A percentile compares a stretch with the other conserved stretches of the same genome.
These are phyloP conservation scores for Biscogniauxia marginata DNA, from an alignment of 2,329 filamentous ascomycete species.

Conservation along the genomic window DNA sequence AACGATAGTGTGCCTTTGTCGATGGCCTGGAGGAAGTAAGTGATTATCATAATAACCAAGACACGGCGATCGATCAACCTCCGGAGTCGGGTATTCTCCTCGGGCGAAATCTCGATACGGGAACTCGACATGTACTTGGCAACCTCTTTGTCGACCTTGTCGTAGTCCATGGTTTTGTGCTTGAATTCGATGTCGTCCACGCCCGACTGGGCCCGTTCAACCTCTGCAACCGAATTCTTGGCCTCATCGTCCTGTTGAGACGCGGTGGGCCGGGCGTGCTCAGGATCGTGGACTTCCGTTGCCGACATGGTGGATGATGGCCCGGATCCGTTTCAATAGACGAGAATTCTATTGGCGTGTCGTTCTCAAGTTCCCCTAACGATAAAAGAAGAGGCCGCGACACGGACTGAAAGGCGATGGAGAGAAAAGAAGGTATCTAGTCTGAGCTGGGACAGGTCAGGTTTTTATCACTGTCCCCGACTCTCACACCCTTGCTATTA, in stretches of 20 bases:
- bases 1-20: slow-evolving; percentile 67
- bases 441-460: background rate
- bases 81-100: slow-evolving; percentile 61
- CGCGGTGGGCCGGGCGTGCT: slow-evolving; percentile 21
- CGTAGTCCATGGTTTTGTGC: slow-evolving; percentile 47
- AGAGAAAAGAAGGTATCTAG: background rate
- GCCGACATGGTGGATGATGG: slow-evolving; percentile 25
- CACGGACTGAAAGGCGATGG: background rate
- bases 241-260: slow-evolving; percentile 19
- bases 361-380: background rate
- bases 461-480: background rate
- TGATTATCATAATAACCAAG: slow-evolving; percentile 68
- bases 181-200: slow-evolving; percentile 45
- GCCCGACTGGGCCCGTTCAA: slow-evolving; percentile 26
- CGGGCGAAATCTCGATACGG: slow-evolving; percentile 55
- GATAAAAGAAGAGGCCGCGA: background rate
- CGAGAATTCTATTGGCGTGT: background rate
- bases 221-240: slow-evolving; percentile 30
- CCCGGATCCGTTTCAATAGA: background rate
- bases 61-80: slow-evolving; percentile 66
- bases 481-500: background rate
- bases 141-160: slow-evolving; percentile 64
- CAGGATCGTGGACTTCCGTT: slow-evolving; percentile 28
- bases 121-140: slow-evolving; percentile 63
- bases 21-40: slow-evolving; percentile 70